These are phyloP conservation scores for Arthroderma sp. DNA, from an alignment of 2,329 filamentous ascomycete species.

Conservation along the genomic window DNA sequence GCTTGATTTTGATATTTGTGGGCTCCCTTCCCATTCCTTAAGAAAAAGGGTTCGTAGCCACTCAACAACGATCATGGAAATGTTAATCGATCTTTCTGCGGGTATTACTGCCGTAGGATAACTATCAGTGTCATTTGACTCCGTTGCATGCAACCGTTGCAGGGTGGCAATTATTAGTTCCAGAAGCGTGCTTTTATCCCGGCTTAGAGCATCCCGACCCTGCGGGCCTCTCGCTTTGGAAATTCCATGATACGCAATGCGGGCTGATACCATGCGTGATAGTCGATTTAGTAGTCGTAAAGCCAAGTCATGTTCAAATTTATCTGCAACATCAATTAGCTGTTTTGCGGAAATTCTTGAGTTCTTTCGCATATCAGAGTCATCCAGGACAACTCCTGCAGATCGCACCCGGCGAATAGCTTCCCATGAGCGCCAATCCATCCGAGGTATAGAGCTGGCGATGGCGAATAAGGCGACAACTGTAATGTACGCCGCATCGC, in stretches of 20 bases:
- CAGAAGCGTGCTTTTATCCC: slow-evolving; percentile 20
- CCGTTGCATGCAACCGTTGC: background rate
- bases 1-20: slow-evolving; percentile 55
- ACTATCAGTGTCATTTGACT: background rate
- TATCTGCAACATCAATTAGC: slow-evolving; percentile 27
- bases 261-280: slow-evolving; percentile 36
- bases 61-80: slow-evolving; percentile 26
- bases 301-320: slow-evolving; percentile 39
- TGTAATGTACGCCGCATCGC: slow-evolving; percentile 26
- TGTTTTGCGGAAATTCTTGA: slow-evolving; percentile 17
- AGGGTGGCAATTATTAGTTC: slow-evolving; percentile 24
- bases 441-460: slow-evolving; percentile 23
- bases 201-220: slow-evolving; percentile 15
- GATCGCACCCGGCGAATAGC: slow-evolving; percentile 31
- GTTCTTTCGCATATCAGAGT: slow-evolving; percentile 24
- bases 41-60: slow-evolving; percentile 54
- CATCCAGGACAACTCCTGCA: slow-evolving; percentile 25
- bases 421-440: slow-evolving; percentile 26
- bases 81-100: slow-evolving; percentile 13
- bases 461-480: slow-evolving; percentile 27
- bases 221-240: slow-evolving; percentile 24
- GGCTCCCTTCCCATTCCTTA: slow-evolving; percentile 65
- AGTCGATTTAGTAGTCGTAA: slow-evolving; percentile 38
- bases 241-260: slow-evolving; percentile 38
- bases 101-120: background rate